These are phyloP conservation scores for Crithidia expoeki DNA, from an alignment of 208 protist species.

Conservation along the genomic window DNA sequence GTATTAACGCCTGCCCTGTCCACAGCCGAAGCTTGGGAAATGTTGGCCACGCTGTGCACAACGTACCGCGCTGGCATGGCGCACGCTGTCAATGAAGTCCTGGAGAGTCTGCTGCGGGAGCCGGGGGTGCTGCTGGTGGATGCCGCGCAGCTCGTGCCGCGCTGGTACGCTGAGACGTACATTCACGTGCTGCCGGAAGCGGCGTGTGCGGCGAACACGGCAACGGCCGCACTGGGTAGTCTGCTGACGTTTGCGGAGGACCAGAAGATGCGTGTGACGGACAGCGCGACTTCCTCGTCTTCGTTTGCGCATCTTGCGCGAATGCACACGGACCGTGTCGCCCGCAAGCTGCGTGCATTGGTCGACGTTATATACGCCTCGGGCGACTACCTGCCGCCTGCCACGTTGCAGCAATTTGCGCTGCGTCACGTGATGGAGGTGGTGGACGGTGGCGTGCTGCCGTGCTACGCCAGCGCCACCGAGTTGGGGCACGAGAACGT, in stretches of 20 bases:
- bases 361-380: constrained; percentile 44
- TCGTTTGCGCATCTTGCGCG: constrained; percentile 12
- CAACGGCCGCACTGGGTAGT: constrained; percentile 14
- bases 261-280: constrained; percentile 10
- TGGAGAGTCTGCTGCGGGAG: constrained; percentile 55
- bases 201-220: constrained; percentile 18
- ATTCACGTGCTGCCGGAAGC: constrained; percentile 17
- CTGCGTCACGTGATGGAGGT: constrained; percentile 65
- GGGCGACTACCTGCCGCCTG: constrained; percentile 41
- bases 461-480: constrained; percentile 21
- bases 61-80: constrained; percentile 61
- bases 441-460: constrained; percentile 53
- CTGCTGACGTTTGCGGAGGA: constrained; percentile 24
- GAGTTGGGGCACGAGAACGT: constrained; percentile 23
- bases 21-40: constrained; percentile 57
- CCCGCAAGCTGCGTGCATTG: constrained; percentile 53
- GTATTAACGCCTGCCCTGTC: constrained; percentile 50
- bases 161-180: constrained; percentile 26
- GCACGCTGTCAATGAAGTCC: constrained; percentile 47
- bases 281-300: not conserved
- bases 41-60: constrained; percentile 52
- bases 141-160: constrained; percentile 45
- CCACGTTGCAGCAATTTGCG: constrained; percentile 50
- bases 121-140: constrained; percentile 53
- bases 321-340: constrained; percentile 19